phyloP scores from a whole-genome alignment of 23 red algal species.

The Cyanidium caldarium region DNA sequence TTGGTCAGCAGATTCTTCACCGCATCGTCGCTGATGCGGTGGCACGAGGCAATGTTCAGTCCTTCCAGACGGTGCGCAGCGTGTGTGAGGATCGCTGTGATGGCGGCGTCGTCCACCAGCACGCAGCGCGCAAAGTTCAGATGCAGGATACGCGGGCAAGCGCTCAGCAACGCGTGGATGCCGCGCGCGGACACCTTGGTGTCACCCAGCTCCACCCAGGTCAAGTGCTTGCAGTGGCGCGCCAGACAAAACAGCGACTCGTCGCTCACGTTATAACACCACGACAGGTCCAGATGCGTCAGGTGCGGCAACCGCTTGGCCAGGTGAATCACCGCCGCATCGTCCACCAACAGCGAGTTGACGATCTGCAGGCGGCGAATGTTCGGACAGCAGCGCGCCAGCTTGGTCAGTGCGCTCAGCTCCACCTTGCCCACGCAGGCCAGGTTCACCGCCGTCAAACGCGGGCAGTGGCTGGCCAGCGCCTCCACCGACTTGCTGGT shows the following conservation, averaged over 20 bases:
- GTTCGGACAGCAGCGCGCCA: background rate
- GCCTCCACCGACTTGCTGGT: background rate
- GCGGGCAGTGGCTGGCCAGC: background rate
- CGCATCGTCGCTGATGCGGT: background rate
- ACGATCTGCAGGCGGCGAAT: background rate
- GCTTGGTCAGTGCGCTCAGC: background rate
- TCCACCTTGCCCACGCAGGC: background rate
- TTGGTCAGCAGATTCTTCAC: background rate
- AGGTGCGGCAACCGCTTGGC: background rate
- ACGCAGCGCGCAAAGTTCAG: background rate
- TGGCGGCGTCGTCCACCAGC: background rate
- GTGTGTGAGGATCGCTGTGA: background rate
- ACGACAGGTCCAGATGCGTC: background rate
- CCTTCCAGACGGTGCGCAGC: background rate
- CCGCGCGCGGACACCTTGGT: background rate
- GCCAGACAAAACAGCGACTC: background rate
- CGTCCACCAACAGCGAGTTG: background rate
- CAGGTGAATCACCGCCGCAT: background rate
- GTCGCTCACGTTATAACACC: background rate
- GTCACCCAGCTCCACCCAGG: background rate
- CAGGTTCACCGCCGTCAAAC: background rate
- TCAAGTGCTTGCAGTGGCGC: background rate
- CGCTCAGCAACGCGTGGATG: background rate
- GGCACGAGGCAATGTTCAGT: background rate
- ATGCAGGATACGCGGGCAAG: background rate